A percentile compares a stretch with the other conserved stretches of the same genome.
phyloP scores from a whole-genome alignment of 768 basidiomycete species.

The Porphyrellus cyaneotinctus region DNA sequence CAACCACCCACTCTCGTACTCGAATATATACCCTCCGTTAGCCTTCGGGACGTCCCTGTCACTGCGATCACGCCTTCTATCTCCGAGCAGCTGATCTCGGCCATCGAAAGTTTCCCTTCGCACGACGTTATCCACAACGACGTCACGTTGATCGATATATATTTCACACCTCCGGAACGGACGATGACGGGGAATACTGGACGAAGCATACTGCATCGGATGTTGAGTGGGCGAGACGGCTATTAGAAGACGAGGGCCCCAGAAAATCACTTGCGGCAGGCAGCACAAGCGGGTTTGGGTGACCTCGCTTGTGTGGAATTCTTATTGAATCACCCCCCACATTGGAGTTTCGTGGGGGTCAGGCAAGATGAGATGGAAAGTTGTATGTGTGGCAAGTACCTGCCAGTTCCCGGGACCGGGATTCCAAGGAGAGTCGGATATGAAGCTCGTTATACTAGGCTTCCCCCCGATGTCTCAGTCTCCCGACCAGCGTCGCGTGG shows the following conservation, averaged over 20 bases:
- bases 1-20: not conserved
- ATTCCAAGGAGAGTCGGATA: not conserved
- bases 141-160: not conserved
- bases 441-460: not conserved
- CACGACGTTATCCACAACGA: not conserved
- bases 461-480: too few relatives aligned
- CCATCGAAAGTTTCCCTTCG: not conserved
- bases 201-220: not conserved
- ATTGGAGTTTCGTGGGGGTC: too few relatives aligned
- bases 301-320: too few relatives aligned
- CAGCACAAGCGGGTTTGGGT: not conserved
- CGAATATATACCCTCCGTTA: conserved; percentile 5
- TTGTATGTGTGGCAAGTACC: not conserved
- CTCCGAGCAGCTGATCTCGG: not conserved
- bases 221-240: not conserved
- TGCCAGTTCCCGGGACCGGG: too few relatives aligned
- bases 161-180: not conserved
- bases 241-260: not conserved
- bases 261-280: not conserved
- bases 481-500: too few relatives aligned
- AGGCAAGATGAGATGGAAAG: not conserved
- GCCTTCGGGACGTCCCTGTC: not conserved
- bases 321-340: too few relatives aligned
- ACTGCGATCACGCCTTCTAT: not conserved
- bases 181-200: not conserved